These are phyloP conservation scores for Suillus paluster DNA, from an alignment of 768 basidiomycete species.

Conservation along the genomic window DNA sequence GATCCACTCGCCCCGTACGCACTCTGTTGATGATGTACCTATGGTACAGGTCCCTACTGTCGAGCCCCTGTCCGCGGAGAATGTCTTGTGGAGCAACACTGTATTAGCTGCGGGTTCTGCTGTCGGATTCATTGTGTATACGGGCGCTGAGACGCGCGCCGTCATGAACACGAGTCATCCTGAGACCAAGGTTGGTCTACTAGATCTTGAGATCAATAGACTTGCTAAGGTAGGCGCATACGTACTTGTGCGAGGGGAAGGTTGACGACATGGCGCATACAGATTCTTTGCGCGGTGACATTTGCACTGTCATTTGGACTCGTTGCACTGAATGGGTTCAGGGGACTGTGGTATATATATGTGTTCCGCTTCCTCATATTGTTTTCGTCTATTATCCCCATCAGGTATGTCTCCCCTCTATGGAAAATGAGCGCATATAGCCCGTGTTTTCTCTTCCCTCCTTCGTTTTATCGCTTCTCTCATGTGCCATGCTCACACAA, in stretches of 20 bases:
- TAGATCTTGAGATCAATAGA: conserved; percentile 94
- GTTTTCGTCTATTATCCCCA: conserved; percentile 98
- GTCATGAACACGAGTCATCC: conserved; percentile 99
- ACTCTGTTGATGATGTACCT: conserved; percentile 42
- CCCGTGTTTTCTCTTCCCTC: background rate
- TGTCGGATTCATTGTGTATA: conserved; percentile 92
- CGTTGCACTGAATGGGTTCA: conserved; percentile 95
- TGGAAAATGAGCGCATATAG: background rate
- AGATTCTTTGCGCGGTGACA: conserved; percentile 95
- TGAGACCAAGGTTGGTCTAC: conserved; percentile 87
- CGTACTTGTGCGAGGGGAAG: background rate
- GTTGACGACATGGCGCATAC: background rate
- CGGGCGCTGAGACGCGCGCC: conserved; percentile 92
- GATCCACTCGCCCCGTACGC: conserved; percentile 48
- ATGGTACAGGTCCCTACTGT: conserved; percentile 50
- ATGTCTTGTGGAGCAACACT: conserved; percentile 96
- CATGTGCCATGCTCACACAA: conserved; percentile 1
- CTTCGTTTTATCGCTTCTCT: background rate
- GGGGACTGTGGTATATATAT: conserved; percentile 95
- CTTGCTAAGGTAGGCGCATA: conserved; percentile 78
- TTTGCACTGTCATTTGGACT: conserved; percentile 90
- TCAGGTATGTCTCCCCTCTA: conserved; percentile 67
- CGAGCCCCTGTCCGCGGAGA: conserved; percentile 92
- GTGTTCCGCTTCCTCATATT: conserved; percentile 96
- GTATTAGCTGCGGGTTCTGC: conserved; percentile 95